A percentile compares a stretch with the other conserved stretches of the same genome.
phyloP scores from a whole-genome alignment of 345 rosid genomes.

The Citrus cavaleriei region DNA sequence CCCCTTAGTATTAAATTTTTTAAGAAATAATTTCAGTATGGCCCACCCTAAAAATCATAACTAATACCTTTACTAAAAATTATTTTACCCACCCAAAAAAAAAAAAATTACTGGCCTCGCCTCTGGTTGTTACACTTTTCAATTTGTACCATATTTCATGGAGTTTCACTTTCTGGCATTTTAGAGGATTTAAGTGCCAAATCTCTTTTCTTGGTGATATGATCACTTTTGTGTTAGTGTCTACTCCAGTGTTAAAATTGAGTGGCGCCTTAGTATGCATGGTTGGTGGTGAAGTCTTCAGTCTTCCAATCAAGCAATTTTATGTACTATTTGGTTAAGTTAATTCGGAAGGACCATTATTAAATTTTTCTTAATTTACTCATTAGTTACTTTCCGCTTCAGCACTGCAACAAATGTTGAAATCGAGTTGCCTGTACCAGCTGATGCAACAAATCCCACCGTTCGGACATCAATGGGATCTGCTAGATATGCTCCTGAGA shows the following conservation, averaged over 20 bases:
- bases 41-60: too few species aligned
- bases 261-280: not conserved
- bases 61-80: too few species aligned
- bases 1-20: too few species aligned
- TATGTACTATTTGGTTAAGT: not conserved
- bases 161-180: not conserved
- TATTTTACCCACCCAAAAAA: too few species aligned
- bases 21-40: too few species aligned
- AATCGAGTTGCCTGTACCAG: constrained; percentile 68
- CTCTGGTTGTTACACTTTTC: not conserved
- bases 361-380: not conserved
- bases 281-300: not conserved
- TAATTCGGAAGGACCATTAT: not conserved
- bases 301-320: not conserved
- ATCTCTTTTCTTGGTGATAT: not conserved
- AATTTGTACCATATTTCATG: not conserved
- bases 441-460: constrained; percentile 69
- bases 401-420: constrained; percentile 79
- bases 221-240: not conserved
- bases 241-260: not conserved
- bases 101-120: too few species aligned
- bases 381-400: constrained; percentile 13
- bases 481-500: constrained; percentile 76
- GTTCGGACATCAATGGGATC: constrained; percentile 74
- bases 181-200: not conserved